Evolutionary conservation across 345 rosid genomes (phyloP).

Genomic region (Fremontodendron californicum): DNA sequence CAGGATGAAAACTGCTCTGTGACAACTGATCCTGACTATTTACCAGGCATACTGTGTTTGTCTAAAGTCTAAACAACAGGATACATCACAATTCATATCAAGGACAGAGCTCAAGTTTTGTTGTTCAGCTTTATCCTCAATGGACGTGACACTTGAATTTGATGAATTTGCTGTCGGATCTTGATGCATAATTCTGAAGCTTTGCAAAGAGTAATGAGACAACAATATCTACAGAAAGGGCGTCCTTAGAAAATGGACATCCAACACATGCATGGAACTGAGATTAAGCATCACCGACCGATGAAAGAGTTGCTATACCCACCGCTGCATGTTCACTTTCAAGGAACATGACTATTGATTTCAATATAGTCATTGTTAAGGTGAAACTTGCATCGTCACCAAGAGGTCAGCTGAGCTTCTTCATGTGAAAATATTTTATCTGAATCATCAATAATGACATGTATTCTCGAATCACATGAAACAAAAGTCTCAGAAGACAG

Average conservation of each 20-base stretch:
- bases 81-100: conserved; percentile 15
- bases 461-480: conserved; percentile 30
- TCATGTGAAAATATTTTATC: conserved; percentile 29
- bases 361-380: conserved; percentile 43
- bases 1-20: conserved; percentile 15
- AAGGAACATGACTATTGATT: conserved; percentile 45
- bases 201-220: conserved; percentile 42
- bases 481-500: conserved; percentile 26
- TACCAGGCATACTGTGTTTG: conserved; percentile 12
- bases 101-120: conserved; percentile 18
- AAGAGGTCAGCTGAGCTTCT: conserved; percentile 53
- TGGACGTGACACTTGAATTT: conserved; percentile 17
- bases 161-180: conserved; percentile 20
- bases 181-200: conserved; percentile 39
- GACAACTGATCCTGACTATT: conserved; percentile 15
- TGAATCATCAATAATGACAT: conserved; percentile 36
- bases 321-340: conserved; percentile 32
- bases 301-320: conserved; percentile 18
- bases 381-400: too few relatives aligned
- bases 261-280: conserved; percentile 38
- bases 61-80: conserved; percentile 29
- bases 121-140: conserved; percentile 22
- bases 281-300: background rate
- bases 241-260: conserved; percentile 61
- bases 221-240: conserved; percentile 45